phyloP scores from a whole-genome alignment of 495 filamentous ascomycete species.

The Hypoxylon fuscum region DNA sequence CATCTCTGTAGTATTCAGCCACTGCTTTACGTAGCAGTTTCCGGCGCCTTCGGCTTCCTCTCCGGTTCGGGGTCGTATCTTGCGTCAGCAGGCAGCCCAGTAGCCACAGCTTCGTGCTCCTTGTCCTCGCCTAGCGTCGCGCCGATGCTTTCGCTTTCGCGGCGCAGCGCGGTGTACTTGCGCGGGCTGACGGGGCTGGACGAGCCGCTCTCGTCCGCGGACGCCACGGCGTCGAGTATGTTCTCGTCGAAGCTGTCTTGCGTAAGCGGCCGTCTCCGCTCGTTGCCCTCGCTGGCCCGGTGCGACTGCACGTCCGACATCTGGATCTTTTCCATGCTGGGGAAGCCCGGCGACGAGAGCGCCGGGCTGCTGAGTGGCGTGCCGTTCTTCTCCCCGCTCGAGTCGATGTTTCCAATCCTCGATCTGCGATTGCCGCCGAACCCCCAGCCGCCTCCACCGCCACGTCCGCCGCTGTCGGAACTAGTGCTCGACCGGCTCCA shows the following conservation, averaged over 20 bases:
- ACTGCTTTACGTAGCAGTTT: constrained; percentile 8
- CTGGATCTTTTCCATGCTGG: constrained; percentile 38
- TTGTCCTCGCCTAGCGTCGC: constrained; percentile 6
- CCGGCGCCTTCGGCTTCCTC: constrained; percentile 7
- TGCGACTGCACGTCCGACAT: constrained; percentile 27
- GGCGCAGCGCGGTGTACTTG: constrained; percentile 7
- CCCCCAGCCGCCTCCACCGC: constrained; percentile 28
- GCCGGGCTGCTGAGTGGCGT: constrained; percentile 43
- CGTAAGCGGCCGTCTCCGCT: constrained; percentile 40
- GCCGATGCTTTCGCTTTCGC: constrained; percentile 4
- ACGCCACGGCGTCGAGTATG: constrained; percentile 49
- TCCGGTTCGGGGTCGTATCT: constrained; percentile 9
- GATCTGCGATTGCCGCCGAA: constrained; percentile 44
- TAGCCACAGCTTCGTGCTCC: background rate
- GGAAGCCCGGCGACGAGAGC: constrained; percentile 35
- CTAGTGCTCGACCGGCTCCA: constrained; percentile 55
- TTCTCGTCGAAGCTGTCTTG: constrained; percentile 53
- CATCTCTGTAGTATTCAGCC: background rate
- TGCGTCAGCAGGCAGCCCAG: background rate
- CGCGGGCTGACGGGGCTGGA: constrained; percentile 42
- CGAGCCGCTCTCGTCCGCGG: constrained; percentile 40
- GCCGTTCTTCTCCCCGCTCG: constrained; percentile 47
- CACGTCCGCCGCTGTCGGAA: constrained; percentile 14
- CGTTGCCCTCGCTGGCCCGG: constrained; percentile 33
- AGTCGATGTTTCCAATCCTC: constrained; percentile 32